Conservation (phyloP, 805 yeast genomes). For the Starmerella apis region DNA sequence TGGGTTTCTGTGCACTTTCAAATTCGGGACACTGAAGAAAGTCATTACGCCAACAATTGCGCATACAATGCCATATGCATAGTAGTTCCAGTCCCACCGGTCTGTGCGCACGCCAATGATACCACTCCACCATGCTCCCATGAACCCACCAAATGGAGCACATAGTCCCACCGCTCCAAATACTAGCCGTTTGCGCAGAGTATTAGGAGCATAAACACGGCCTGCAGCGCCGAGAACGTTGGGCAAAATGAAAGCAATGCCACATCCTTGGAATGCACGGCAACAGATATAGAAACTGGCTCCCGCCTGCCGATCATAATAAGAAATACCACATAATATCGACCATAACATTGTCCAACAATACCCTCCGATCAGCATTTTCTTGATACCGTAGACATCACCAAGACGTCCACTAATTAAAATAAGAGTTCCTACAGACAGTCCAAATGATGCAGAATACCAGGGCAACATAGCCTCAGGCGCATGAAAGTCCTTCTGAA, state of each 20-base stretch:
- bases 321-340: constrained; percentile 48
- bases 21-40: constrained; percentile 12
- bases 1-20: background rate
- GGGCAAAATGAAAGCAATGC: constrained; percentile 50
- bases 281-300: constrained; percentile 31
- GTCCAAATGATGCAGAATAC: constrained; percentile 62
- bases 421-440: constrained; percentile 65
- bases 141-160: constrained; percentile 52
- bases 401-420: constrained; percentile 60
- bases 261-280: constrained; percentile 56
- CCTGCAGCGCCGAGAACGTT: constrained; percentile 51
- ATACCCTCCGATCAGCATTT: constrained; percentile 46
- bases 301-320: constrained; percentile 34
- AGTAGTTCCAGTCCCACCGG: constrained; percentile 33
- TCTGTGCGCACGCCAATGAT: constrained; percentile 20
- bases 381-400: constrained; percentile 57
- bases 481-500: constrained; percentile 30
- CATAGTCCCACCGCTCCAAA: constrained; percentile 50
- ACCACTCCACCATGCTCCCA: constrained; percentile 42
- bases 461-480: constrained; percentile 36
- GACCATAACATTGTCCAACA: constrained; percentile 48
- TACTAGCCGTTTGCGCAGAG: constrained; percentile 40
- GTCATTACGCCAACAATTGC: constrained; percentile 12
- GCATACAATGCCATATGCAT: constrained; percentile 35
- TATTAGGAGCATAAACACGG: constrained; percentile 22